phyloP scores from a whole-genome alignment of 73 alveolate species.

The Tetrahymena elliotti region DNA sequence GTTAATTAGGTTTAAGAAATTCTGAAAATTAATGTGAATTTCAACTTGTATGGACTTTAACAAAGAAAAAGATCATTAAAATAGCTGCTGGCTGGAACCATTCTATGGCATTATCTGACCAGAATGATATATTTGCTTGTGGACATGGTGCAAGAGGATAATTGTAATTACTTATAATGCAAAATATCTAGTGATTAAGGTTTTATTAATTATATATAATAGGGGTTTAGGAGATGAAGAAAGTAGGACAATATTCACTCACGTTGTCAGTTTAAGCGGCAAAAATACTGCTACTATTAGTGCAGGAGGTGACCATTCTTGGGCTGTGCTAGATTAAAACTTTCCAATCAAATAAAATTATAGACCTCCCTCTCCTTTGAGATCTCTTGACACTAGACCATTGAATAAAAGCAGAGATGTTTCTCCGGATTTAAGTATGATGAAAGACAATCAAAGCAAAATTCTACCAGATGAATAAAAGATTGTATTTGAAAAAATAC shows the following conservation, averaged over 20 bases:
- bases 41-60: conserved; percentile 72
- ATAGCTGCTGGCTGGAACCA: conserved; percentile 99
- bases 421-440: neutral
- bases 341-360: conserved; percentile 74
- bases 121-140: conserved; percentile 81
- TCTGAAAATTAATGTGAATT: conserved; percentile 79
- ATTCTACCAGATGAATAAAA: neutral
- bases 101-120: conserved; percentile 74
- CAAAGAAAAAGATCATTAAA: conserved; percentile 33
- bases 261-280: conserved; percentile 61
- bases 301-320: conserved; percentile 97
- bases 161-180: conserved; percentile 26
- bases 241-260: conserved; percentile 71
- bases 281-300: conserved; percentile 71
- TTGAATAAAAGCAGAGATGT: neutral
- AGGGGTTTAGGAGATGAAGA: conserved; percentile 75
- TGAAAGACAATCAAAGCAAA: neutral
- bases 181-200: neutral
- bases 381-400: neutral
- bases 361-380: conserved; percentile 49
- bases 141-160: conserved; percentile 92
- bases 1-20: conserved; percentile 88
- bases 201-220: neutral
- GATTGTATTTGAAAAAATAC: neutral
- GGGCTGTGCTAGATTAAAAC: conserved; percentile 84